Evolutionary conservation across 495 filamentous ascomycete species (phyloP), one percentile per base, ranked within the genome.

Genomic region (Penicillium paradoxum): DNA sequence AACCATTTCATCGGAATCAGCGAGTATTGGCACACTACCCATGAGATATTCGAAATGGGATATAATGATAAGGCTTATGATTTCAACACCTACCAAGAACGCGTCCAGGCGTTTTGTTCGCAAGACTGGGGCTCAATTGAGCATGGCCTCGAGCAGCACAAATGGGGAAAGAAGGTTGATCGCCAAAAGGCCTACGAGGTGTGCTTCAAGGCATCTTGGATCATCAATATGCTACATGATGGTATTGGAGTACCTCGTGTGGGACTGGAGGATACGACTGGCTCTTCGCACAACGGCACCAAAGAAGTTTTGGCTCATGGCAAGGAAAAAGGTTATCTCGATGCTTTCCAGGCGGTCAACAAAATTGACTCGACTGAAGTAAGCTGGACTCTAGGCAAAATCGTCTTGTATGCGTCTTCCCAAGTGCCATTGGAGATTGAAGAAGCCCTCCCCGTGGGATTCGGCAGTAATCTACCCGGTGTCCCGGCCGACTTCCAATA

Each of bases 1-100:
- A 99, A 99, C 55, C 93, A 97, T 64, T 99, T 99, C 62, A 85
- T 99, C 22, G 93, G 93, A 7, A 92, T 99, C 48, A 96, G 91
- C 15, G 93, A 99, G 64, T 99, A 95, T 65, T 99, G 93, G 93
- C 93, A 99, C 71, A 96, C 92, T 0, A 99, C 93, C 0, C 92
- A 97, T 62, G 90, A 95, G 43, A 83, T 97, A 1, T 97, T 97
- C 60, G 87, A 90, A 54, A 84, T 83, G 65, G 83, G 82, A 24
- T 79, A 88, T 60, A 86, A 86, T 47, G 87, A 95, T 56, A 88
- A 87, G 57, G 82, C 87, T 0, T 97, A 97, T 68, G 93, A 97
- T 57, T 93, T 95, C 58, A 80, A 86, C 30, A 90, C 87, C 0
- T 99, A 97, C 61, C 92, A 97, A 57, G 73, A 86, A 53, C 81